Base-by-base conservation (phyloP, 352 stramenopile genomes). In the Thraustochytrium sp. region DNA sequence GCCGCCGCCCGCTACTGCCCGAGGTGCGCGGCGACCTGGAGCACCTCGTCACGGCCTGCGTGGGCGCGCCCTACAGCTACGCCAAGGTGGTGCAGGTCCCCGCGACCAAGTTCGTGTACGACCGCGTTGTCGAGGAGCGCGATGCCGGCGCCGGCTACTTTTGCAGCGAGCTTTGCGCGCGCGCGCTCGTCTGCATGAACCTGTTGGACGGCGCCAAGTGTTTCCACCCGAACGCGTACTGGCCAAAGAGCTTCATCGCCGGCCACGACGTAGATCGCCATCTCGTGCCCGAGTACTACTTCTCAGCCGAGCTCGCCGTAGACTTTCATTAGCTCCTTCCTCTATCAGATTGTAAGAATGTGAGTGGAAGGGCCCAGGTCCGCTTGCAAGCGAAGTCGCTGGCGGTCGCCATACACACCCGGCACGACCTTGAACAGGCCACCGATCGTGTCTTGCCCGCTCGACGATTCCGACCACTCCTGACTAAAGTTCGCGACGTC, bases 131-230 rank as follows among this genome's bases (percentile, higher is more conserved):
- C 8, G 68, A 80, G 31, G 68, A 80, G 31, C 11, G 11, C 34
- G 40, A 61, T 9, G 40, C 34, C 11, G 13, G 5, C 21, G 18
- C 18, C 9, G 68, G 68, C 34, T 80, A 80, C 42, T 80, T 80
- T 51, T 80, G 68, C 68, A 80, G 68, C 68, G 68, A 80, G 31
- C 68, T 80, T 44, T 80, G 68, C 38, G 68, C 51, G 2, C 48
- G 31, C 11, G 68, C 68, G 51, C 42, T 80, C 34, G n/a, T 61
- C 21, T 65, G 68, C n/a, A 46, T 80, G 31, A 5, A 44, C 9
- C 8, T 53, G 13, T 13, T 80, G 8, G 48, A 80, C 53, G 11
- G 2, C 18, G 21, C 3, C 26, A 61, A 72, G 44, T 11, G n/a
- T 34, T 13, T 5, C 11, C 48, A 64, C 16, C 68, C 68, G 8